Base-by-base conservation (phyloP, 2,329 filamentous ascomycete species). In the Sordariomycetes sp. region DNA sequence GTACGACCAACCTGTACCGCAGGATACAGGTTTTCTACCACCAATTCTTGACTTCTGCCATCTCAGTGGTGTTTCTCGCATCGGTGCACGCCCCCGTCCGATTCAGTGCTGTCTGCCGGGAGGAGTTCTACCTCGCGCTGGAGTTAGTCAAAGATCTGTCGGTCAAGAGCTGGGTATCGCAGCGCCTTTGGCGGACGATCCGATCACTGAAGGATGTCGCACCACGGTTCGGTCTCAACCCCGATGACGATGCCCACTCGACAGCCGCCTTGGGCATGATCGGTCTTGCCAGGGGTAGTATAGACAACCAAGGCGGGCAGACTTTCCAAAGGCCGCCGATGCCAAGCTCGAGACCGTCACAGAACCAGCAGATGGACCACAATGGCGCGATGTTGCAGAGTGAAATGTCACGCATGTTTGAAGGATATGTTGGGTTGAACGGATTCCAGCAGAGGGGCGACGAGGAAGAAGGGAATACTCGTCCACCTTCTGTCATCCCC, bases 41-140 rank as follows among this genome's bases (percentile, higher is more conserved):
- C 53, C 83, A 87, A 46, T 88, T 88, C 47, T 65, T 88, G 15
- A 77, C 81, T 2, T 83, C 80, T 0, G 79, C 81, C 2, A 74
- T 88, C 15, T 79, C 82, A 1, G 82, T 85, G 4, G 63, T 88
- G 10, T 87, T 88, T 49, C 68, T 88, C 1, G 83, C 82, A 2
- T 82, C 81, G 1, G 81, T 80, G 4, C 83, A 88, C 47, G 80
- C 81, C 1, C 82, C 83, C 0, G 70, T 81, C 0, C 70, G 77
- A 18, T 88, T 87, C 52, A 82, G 76, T 45, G 63, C 70, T 8
- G 57, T 67, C 17, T 86, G 81, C 42, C 70, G 82, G 14, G 75
- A 82, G 29, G 83, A 88, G 53, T 88, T 88, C 49, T 86, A 86
- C 59, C 76, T 82, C 68, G 82, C 79, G 0, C 68, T 88, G 1